Percentiles rank a stretch among this genome's conserved stretches.
Conservation (phyloP, 1,284 basidiomycete genomes). For the Singerocomus rubriflavus region DNA sequence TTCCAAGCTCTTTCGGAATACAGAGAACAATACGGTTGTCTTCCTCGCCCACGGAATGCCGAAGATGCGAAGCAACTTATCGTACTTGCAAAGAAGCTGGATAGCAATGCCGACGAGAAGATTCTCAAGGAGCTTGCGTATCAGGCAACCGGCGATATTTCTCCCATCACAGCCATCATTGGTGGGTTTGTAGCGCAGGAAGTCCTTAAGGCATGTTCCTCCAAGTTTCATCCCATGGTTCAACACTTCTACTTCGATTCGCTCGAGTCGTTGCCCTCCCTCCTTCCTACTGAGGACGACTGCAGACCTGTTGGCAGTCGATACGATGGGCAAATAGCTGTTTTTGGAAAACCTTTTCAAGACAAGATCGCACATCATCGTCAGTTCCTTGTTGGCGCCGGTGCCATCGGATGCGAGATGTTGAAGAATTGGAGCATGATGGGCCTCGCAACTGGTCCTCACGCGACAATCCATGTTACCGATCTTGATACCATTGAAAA, state of each 20-base stretch:
- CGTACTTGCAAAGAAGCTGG: conserved; percentile 75
- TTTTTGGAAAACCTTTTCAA: conserved; percentile 94
- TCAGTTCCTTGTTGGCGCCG: conserved; percentile 97
- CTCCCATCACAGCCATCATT: conserved; percentile 91
- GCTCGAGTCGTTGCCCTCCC: conserved; percentile 85
- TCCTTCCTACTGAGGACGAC: conserved; percentile 80
- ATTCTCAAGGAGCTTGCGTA: conserved; percentile 84
- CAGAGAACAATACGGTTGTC: conserved; percentile 59
- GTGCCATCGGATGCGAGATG: conserved; percentile 99
- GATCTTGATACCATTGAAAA: conserved; percentile 99
- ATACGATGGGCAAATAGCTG: conserved; percentile 95
- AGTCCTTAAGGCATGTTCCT: conserved; percentile 94
- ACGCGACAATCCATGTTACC: conserved; percentile 90
- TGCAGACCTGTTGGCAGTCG: conserved; percentile 81
- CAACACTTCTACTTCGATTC: conserved; percentile 98
- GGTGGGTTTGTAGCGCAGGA: conserved; percentile 99
- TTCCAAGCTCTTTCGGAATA: conserved; percentile 95
- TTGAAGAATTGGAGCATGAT: conserved; percentile 99
- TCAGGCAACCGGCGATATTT: conserved; percentile 91
- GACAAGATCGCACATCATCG: conserved; percentile 87
- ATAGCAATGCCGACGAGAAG: conserved; percentile 78
- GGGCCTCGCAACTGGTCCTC: conserved; percentile 82
- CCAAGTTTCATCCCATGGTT: conserved; percentile 97
- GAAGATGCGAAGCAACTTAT: conserved; percentile 79
- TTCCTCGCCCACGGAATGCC: conserved; percentile 83